Percentiles rank a stretch among this genome's conserved stretches.
phyloP scores from a whole-genome alignment of 768 basidiomycete genomes.

The Neoboletus magnificus region DNA sequence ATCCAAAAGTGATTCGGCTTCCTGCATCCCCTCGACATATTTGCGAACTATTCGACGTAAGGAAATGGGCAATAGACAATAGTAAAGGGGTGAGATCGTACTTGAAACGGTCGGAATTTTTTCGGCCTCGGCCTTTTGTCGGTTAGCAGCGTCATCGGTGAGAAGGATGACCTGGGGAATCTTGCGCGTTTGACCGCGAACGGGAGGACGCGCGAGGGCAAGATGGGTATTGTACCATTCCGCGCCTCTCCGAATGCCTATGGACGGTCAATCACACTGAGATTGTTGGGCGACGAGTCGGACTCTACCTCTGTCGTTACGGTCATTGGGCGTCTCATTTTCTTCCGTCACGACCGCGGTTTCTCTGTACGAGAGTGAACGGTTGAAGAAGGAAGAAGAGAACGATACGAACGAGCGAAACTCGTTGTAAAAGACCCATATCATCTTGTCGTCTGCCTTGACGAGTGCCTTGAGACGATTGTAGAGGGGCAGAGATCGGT shows the following conservation, averaged over 20 bases:
- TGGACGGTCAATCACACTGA: neutral
- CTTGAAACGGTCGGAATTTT: constrained; percentile 64
- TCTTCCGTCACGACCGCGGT: constrained; percentile 77
- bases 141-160: constrained; percentile 86
- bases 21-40: constrained; percentile 76
- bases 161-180: constrained; percentile 72
- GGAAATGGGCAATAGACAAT: neutral
- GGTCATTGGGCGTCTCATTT: constrained; percentile 85
- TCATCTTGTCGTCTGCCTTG: constrained; percentile 80
- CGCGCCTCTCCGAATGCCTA: constrained; percentile 86
- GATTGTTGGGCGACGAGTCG: too few species aligned
- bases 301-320: constrained; percentile 81
- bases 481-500: constrained; percentile 87
- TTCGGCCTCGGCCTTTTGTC: constrained; percentile 66
- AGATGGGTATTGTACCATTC: constrained; percentile 86
- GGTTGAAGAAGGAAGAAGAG: neutral
- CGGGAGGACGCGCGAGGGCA: constrained; percentile 44
- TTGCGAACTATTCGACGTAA: constrained; percentile 50
- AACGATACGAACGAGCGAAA: constrained; percentile 62
- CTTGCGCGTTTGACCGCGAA: constrained; percentile 47
- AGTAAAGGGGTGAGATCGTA: constrained; percentile 23
- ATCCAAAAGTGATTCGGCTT: constrained; percentile 69
- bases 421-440: constrained; percentile 87
- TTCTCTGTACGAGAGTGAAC: constrained; percentile 46
- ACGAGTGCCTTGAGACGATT: constrained; percentile 86